Base-by-base conservation (phyloP, 2,329 filamentous ascomycete genomes). In the Xylariaceae sp. region DNA sequence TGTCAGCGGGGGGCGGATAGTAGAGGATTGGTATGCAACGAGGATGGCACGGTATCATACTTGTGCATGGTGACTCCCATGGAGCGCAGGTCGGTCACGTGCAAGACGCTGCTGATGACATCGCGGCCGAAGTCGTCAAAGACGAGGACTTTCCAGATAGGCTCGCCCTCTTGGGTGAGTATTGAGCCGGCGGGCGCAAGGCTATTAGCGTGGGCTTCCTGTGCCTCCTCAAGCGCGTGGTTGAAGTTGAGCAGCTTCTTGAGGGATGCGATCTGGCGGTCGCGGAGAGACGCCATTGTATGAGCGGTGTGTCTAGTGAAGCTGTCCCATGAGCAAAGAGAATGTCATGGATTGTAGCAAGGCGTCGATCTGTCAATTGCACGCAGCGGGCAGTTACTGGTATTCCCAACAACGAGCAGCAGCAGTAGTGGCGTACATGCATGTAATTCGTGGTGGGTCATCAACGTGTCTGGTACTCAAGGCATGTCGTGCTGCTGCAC, bases 21-120 rank as follows among this genome's bases (percentile, higher is more conserved):
- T 45, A 47, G 49, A 17, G 38, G 33, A 15, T 31, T 27, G 6
- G 12, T 33, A 10, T 12, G n/a, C n/a, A n/a, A n/a, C n/a, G n/a
- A n/a, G n/a, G n/a, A n/a, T n/a, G n/a, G n/a, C n/a, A n/a, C n/a
- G 36, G 39, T 31, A 15, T 10, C 71, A 56, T 79, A 95, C 89
- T 96, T 83, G 71, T 96, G 90, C 78, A 96, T 94, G 36, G 90
- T 97, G 47, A 97, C 88, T n/a, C 95, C 94, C 82, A 94, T 90
- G 53, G 87, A 82, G 55, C 95, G 81, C 65, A 99, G 75, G 71
- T 99, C 94, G 65, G 90, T 96, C 55, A 99, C 94, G 51, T 91
- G 82, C 57, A 99, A 76, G 2, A 99, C 91, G 64, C 91, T 96
- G 74, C 90, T 96, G 64, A 99, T 96, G 51, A 99, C 89, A 80